Conservation (phyloP, 768 basidiomycete species). For the Boletus rubropictus region DNA sequence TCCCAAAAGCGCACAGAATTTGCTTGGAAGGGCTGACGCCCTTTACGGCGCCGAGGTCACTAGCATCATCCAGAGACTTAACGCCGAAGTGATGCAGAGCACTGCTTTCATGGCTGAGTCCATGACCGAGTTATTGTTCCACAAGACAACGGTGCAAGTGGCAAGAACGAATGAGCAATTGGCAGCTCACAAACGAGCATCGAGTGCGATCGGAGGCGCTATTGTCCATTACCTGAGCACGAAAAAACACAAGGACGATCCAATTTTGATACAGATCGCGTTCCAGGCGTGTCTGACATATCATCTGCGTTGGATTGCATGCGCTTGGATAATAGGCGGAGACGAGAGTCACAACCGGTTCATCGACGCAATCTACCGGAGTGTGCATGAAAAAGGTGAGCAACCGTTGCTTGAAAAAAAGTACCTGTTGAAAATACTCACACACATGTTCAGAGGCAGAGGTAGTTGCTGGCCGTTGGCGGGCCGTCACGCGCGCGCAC, state of each 20-base stretch:
- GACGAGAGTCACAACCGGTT: conserved; percentile 21
- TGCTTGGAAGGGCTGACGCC: conserved; percentile 39
- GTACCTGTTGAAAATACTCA: conserved; percentile 1
- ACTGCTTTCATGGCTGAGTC: conserved; percentile 44
- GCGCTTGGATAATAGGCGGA: conserved; percentile 29
- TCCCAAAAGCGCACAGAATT: conserved; percentile 42
- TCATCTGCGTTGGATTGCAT: conserved; percentile 24
- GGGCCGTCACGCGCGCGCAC: conserved; percentile 35
- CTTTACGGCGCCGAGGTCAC: conserved; percentile 44
- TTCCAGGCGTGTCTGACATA: conserved; percentile 29
- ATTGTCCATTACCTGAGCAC: conserved; percentile 26
- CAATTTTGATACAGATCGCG: conserved; percentile 34
- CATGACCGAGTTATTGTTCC: conserved; percentile 39
- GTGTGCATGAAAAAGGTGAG: conserved; percentile 34
- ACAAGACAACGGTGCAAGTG: conserved; percentile 9
- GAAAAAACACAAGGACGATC: conserved; percentile 30
- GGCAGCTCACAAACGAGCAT: conserved; percentile 20
- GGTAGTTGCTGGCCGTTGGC: conserved; percentile 41
- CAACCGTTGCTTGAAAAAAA: neutral
- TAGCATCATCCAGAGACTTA: conserved; percentile 39
- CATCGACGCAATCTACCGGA: conserved; percentile 29
- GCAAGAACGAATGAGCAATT: conserved; percentile 21
- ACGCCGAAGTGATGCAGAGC: conserved; percentile 44
- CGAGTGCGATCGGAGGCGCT: conserved; percentile 15
- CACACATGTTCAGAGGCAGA: conserved; percentile 34